Conservation (phyloP, 2,329 filamentous ascomycete genomes). For the Clonostachys rhizophaga region DNA sequence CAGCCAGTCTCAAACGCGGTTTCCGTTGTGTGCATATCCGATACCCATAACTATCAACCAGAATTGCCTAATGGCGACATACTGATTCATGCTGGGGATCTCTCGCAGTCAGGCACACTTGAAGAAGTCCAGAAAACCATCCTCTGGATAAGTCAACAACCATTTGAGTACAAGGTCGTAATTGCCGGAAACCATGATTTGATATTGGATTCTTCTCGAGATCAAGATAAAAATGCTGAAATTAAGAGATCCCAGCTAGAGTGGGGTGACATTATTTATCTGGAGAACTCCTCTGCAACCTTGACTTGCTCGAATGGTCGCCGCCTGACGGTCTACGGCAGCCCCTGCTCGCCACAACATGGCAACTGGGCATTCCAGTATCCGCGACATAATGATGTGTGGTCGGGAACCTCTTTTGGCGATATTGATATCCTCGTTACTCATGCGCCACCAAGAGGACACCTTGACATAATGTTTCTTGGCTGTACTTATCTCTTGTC, state of each 20-base stretch:
- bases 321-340: slow-evolving; percentile 16
- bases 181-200: slow-evolving; percentile 40
- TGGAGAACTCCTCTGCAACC: slow-evolving; percentile 10
- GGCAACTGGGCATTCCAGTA: slow-evolving; percentile 39
- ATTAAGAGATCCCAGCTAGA: slow-evolving; percentile 3
- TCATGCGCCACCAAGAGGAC: slow-evolving; percentile 25
- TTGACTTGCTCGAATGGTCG: slow-evolving; percentile 16
- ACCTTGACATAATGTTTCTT: slow-evolving; percentile 23
- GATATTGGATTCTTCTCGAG: slow-evolving; percentile 13
- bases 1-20: slow-evolving; percentile 4
- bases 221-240: neutral
- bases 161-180: slow-evolving; percentile 34
- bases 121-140: slow-evolving; percentile 29
- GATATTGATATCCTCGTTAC: slow-evolving; percentile 28
- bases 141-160: slow-evolving; percentile 28
- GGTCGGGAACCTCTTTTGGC: slow-evolving; percentile 9
- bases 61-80: slow-evolving; percentile 35
- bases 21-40: slow-evolving; percentile 35
- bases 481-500: slow-evolving; percentile 26
- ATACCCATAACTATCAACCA: slow-evolving; percentile 35
- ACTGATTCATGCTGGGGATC: slow-evolving; percentile 41
- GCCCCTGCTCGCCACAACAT: slow-evolving; percentile 20
- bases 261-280: slow-evolving; percentile 16
- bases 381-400: slow-evolving; percentile 16
- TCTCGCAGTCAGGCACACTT: slow-evolving; percentile 35